A percentile compares a stretch with the other conserved stretches of the same genome.
These are phyloP conservation scores for Cyphellophora attinorum DNA, from an alignment of 2,329 filamentous ascomycete genomes.

Conservation along the genomic window DNA sequence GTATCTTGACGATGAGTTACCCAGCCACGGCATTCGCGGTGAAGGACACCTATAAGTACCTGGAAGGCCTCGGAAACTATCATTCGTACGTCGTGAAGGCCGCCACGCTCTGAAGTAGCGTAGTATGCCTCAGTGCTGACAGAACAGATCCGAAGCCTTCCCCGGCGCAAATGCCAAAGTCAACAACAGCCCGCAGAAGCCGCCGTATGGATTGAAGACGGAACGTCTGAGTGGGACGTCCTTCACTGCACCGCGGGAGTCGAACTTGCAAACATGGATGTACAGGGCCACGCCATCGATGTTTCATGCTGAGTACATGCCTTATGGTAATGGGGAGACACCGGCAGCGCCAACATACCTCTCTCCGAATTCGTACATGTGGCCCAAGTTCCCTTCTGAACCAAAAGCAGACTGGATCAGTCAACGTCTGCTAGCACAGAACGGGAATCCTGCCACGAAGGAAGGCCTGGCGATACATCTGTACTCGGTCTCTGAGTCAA, in stretches of 20 bases:
- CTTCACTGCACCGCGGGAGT: constrained; percentile 47
- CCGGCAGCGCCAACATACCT: constrained; percentile 26
- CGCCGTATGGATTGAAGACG: constrained; percentile 26
- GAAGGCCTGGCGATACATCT: constrained; percentile 47
- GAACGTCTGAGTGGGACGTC: constrained; percentile 36
- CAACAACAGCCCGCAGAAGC: constrained; percentile 28
- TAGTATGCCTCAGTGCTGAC: no score
- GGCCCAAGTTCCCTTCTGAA: constrained; percentile 26
- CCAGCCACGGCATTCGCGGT: constrained; percentile 11
- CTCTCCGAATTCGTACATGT: constrained; percentile 23
- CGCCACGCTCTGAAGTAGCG: no score
- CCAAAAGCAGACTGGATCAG: constrained; percentile 46
- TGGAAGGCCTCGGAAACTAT: constrained; percentile 12
- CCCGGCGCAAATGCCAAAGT: constrained; percentile 28
- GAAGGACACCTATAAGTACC: constrained; percentile 10
- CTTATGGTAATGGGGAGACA: constrained; percentile 2
- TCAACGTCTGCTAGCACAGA: constrained; percentile 45
- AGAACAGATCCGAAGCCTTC: constrained; percentile 23
- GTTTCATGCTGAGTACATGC: constrained; percentile 30
- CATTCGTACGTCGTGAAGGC: constrained; percentile 8
- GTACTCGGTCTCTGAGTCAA: constrained; percentile 46
- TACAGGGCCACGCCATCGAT: constrained; percentile 48
- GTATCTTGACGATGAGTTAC: no score
- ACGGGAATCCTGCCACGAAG: constrained; percentile 48
- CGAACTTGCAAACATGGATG: constrained; percentile 51